Evolutionary conservation across 2,329 filamentous ascomycete genomes (phyloP).

Genomic region (Metarhizium rileyi): DNA sequence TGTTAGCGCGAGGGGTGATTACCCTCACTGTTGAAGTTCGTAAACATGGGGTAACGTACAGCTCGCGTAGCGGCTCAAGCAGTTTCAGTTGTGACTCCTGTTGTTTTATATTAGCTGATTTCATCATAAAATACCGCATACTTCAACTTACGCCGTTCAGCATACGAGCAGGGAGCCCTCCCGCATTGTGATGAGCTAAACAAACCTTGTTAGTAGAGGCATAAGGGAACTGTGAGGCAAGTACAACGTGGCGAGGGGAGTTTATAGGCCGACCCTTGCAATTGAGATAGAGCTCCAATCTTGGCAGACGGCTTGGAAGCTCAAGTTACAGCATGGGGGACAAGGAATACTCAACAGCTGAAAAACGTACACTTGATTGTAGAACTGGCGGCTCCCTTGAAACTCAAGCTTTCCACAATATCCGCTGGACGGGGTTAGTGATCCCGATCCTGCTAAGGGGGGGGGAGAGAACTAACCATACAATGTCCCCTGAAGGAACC

Average conservation of each 20-base stretch:
- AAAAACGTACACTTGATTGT: conserved; percentile 31
- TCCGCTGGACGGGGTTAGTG: neutral
- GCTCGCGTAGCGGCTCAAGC: conserved; percentile 44
- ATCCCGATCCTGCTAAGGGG: too few species aligned
- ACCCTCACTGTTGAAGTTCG: too few species aligned
- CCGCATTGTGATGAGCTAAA: conserved; percentile 47
- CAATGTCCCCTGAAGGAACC: conserved; percentile 79
- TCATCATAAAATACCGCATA: neutral
- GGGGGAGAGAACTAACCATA: conserved; percentile 30
- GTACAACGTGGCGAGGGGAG: neutral
- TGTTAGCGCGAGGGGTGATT: neutral
- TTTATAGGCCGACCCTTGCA: neutral
- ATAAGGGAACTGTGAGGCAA: too few species aligned
- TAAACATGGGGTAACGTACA: conserved; percentile 1
- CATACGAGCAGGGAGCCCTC: conserved; percentile 52
- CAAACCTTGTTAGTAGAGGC: neutral
- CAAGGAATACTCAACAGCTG: too few species aligned
- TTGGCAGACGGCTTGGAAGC: too few species aligned
- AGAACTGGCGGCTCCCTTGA: conserved; percentile 34
- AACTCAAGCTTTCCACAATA: conserved; percentile 20
- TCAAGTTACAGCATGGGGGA: too few species aligned
- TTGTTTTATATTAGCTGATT: neutral
- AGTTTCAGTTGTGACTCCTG: conserved; percentile 41
- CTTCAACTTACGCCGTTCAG: conserved; percentile 27
- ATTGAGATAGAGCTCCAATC: too few species aligned